These are phyloP conservation scores for Brassica balearica DNA, from an alignment of 441 rosid genomes.

Conservation along the genomic window DNA sequence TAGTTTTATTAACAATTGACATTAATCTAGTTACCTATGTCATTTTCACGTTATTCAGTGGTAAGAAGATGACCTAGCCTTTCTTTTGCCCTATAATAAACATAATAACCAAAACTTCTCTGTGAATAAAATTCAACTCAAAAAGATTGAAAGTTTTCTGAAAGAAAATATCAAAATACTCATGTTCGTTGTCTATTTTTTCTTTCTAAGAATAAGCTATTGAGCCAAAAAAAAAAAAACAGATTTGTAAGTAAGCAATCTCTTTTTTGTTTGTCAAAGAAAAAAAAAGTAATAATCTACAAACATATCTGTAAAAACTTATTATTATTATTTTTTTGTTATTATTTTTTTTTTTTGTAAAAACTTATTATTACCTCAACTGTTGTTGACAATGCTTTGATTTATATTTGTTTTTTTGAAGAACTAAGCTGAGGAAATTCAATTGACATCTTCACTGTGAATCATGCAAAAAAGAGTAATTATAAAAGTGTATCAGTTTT, in stretches of 20 bases:
- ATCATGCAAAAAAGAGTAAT: neutral
- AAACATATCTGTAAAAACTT: too few relatives aligned
- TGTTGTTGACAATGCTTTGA: neutral
- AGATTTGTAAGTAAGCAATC: neutral
- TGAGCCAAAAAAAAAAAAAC: neutral
- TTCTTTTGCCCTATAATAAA: neutral
- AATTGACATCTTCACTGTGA: neutral
- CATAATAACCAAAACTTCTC: neutral
- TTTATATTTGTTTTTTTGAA: neutral
- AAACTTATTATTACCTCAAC: neutral
- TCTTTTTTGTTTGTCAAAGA: neutral
- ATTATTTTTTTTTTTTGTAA: neutral
- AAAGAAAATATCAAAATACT: neutral
- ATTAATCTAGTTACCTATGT: neutral
- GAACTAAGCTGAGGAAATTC: neutral
- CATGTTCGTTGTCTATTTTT: neutral
- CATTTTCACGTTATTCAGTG: neutral
- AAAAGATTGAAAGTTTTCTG: neutral
- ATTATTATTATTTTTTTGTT: too few relatives aligned
- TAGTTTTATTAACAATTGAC: neutral
- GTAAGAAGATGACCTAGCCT: neutral
- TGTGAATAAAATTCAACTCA: neutral
- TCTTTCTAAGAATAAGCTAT: neutral
- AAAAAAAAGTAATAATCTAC: neutral
- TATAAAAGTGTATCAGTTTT: neutral